Evolutionary conservation across 345 rosid species (phyloP).

Genomic region (Salix exigua): DNA sequence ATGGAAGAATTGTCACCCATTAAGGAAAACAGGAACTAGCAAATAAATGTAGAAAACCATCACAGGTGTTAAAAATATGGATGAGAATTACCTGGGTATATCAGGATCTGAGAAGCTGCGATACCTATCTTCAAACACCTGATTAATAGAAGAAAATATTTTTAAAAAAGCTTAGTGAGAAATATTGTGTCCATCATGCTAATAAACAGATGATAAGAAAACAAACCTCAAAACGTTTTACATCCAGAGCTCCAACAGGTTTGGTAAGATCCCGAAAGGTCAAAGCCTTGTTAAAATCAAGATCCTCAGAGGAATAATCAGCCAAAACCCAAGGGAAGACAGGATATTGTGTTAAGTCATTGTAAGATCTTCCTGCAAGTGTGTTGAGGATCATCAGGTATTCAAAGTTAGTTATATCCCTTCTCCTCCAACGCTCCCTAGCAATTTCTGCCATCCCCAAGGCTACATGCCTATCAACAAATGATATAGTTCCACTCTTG

Average conservation of each 20-base stretch:
- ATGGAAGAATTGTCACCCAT: slow-evolving; percentile 18
- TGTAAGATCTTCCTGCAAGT: slow-evolving; percentile 92
- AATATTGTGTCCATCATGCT: neutral
- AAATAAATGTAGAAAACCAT: too few relatives aligned
- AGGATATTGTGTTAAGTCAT: slow-evolving; percentile 95
- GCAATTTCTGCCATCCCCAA: slow-evolving; percentile 91
- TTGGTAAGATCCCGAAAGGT: slow-evolving; percentile 94
- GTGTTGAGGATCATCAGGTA: slow-evolving; percentile 90
- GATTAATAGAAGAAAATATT: slow-evolving; percentile 22
- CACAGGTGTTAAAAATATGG: neutral
- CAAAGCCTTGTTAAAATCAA: slow-evolving; percentile 90
- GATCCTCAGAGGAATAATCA: slow-evolving; percentile 82
- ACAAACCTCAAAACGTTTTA: slow-evolving; percentile 85
- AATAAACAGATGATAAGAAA: slow-evolving; percentile 7
- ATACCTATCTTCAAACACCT: slow-evolving; percentile 95
- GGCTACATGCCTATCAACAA: slow-evolving; percentile 87
- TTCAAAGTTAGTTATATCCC: slow-evolving; percentile 94
- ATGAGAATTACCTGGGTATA: slow-evolving; percentile 72
- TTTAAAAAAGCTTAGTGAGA: slow-evolving; percentile 4
- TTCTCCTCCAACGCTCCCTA: slow-evolving; percentile 90
- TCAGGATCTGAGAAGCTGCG: slow-evolving; percentile 92
- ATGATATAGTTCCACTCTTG: slow-evolving; percentile 67
- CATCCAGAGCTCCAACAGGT: slow-evolving; percentile 94
- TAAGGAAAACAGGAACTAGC: neutral
- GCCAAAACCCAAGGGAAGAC: slow-evolving; percentile 96